Evolutionary conservation across 768 basidiomycete species (phyloP), one percentile per base, ranked within the genome.

Genomic region (Pulveroboletus ravenelii): DNA sequence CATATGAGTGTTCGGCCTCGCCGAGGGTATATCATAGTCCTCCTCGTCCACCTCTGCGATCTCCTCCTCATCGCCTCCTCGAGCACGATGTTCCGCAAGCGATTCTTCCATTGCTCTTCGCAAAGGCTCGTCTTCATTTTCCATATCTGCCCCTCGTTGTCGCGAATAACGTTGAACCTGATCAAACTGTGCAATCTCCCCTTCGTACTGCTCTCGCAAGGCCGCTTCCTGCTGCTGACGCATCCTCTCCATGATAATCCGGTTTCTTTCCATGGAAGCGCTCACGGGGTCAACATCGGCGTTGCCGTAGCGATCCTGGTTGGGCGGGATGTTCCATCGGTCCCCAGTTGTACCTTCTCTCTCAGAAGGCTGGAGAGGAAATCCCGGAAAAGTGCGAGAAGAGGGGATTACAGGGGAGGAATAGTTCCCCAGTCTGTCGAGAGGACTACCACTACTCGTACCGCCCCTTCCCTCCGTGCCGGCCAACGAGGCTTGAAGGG

Each of bases 401-500:
- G 67, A 47, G 50, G 69, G 48, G 60, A 62, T 49, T 15, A 65
- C 38, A 39, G 62, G 55, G 29, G 64, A 48, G 13, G 53, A 52
- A 51, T 62, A 62, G 41, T 41, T 36, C 44, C 52, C 47, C 29
- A 35, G 35, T 37, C 52, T 58, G 52, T 46, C 45, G 48, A 46
- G 56, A 8, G 38, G n/a, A 51, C 40, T 29, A 17, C 45, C n/a
- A n/a, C 44, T 34, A 48, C 46, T 53, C 9, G 54, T 32, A 27
- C 32, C 14, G 18, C 45, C 38, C 29, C 36, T 18, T 43, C 13
- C 47, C 15, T 40, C 52, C 20, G 56, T 36, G 31, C 65, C 65
- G 62, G 72, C 71, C 38, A 94, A 69, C 5, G 90, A 93, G 3
- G 90, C 92, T 59, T 90, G 89, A 43, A 94, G 71, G 0, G 89